phyloP scores from a whole-genome alignment of 371 early-diverging fungal species.

The Rhizomucor miehei region DNA sequence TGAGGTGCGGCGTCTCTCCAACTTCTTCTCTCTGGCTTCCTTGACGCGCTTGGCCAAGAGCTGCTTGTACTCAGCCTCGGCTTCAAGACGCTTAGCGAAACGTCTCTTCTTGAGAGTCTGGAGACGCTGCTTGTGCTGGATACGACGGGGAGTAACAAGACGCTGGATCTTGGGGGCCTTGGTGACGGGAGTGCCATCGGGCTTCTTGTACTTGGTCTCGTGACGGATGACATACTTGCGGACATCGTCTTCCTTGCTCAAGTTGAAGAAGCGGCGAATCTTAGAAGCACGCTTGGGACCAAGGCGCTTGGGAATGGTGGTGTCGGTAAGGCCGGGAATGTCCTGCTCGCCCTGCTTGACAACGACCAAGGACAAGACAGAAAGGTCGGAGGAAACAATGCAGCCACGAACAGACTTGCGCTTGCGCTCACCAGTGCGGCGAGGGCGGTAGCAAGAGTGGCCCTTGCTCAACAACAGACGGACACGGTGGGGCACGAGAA shows the following conservation, averaged over 20 bases:
- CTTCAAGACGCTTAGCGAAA: conserved; percentile 78
- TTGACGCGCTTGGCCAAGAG: conserved; percentile 91
- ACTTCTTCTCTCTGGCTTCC: conserved; percentile 80
- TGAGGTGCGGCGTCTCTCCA: conserved; percentile 66
- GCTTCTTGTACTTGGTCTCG: conserved; percentile 87
- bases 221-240: conserved; percentile 98
- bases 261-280: conserved; percentile 97
- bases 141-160: conserved; percentile 93
- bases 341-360: conserved; percentile 96
- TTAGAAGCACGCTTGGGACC: conserved; percentile 99
- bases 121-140: conserved; percentile 92
- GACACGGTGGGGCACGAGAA: conserved; percentile 92
- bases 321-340: conserved; percentile 97
- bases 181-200: conserved; percentile 88
- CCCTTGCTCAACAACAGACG: conserved; percentile 95
- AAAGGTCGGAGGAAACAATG: conserved; percentile 95
- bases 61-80: conserved; percentile 91
- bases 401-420: conserved; percentile 99
- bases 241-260: conserved; percentile 97
- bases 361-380: conserved; percentile 93
- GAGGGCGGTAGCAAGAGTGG: conserved; percentile 99
- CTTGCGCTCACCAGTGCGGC: conserved; percentile 98
- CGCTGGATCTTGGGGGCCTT: conserved; percentile 98
- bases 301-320: conserved; percentile 89
- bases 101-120: conserved; percentile 84